A percentile compares a stretch with the other conserved stretches of the same genome.
phyloP scores from a whole-genome alignment of 768 basidiomycete species.

The Inosperma sp. region DNA sequence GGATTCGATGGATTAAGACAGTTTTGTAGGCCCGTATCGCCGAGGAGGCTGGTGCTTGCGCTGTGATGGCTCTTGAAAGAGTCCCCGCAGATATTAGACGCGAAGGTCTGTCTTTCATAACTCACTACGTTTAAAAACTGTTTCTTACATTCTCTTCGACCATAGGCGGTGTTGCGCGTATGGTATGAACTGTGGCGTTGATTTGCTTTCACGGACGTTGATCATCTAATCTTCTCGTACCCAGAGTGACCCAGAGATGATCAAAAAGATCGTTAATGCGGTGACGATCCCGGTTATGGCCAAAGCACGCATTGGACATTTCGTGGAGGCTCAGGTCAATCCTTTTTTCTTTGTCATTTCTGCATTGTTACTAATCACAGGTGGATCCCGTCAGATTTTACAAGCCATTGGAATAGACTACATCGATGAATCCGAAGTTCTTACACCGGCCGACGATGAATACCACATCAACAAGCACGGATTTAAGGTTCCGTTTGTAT shows the following conservation, averaged over 20 bases:
- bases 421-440: conserved; percentile 91
- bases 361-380: conserved; percentile 3
- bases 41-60: conserved; percentile 95
- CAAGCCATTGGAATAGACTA: conserved; percentile 95
- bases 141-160: conserved; percentile 7
- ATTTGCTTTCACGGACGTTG: neutral
- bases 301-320: conserved; percentile 94
- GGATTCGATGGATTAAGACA: conserved; percentile 7
- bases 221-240: conserved; percentile 17
- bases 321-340: conserved; percentile 88
- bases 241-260: conserved; percentile 91
- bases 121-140: neutral
- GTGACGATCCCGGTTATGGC: conserved; percentile 98
- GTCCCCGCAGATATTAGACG: conserved; percentile 93
- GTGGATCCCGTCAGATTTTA: conserved; percentile 56
- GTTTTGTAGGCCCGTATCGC: conserved; percentile 81
- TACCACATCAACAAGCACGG: conserved; percentile 96
- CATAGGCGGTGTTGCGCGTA: conserved; percentile 84
- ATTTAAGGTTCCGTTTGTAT: conserved; percentile 95
- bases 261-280: conserved; percentile 91
- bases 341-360: neutral
- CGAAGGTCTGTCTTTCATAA: conserved; percentile 40
- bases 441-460: conserved; percentile 94
- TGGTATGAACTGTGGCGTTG: conserved; percentile 54
- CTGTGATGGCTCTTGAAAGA: conserved; percentile 95